A percentile compares a stretch with the other conserved stretches of the same genome.
Conservation (phyloP, 805 yeast species). For the Isabelozyma pseudorhagii region DNA sequence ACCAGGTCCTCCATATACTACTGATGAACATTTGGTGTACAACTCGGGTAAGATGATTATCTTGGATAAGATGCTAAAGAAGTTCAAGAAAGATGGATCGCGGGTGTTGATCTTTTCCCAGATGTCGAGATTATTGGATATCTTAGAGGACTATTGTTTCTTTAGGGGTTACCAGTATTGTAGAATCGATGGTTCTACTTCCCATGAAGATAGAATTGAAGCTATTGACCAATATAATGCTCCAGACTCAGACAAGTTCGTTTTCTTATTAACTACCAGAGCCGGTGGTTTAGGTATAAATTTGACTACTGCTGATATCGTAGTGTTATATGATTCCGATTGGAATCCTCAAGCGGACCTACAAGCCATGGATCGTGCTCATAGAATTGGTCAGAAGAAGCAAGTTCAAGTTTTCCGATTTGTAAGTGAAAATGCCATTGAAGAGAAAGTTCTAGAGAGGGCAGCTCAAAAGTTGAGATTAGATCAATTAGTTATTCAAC, state of each 20-base stretch:
- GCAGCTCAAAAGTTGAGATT: slow-evolving; percentile 92
- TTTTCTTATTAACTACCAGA: slow-evolving; percentile 85
- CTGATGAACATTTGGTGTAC: slow-evolving; percentile 88
- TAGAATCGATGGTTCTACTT: slow-evolving; percentile 90
- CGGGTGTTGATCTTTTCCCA: slow-evolving; percentile 90
- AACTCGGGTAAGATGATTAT: slow-evolving; percentile 91
- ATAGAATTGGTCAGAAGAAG: slow-evolving; percentile 94
- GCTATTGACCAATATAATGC: slow-evolving; percentile 91
- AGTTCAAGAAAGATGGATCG: slow-evolving; percentile 73
- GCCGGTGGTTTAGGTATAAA: slow-evolving; percentile 98
- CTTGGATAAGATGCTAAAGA: slow-evolving; percentile 74
- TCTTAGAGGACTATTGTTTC: slow-evolving; percentile 86
- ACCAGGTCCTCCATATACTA: slow-evolving; percentile 96
- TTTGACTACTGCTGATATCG: slow-evolving; percentile 88
- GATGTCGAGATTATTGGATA: slow-evolving; percentile 87
- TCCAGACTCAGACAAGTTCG: slow-evolving; percentile 77
- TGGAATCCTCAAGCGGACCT: slow-evolving; percentile 99
- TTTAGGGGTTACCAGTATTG: slow-evolving; percentile 83
- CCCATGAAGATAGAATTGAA: slow-evolving; percentile 86
- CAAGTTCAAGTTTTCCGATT: slow-evolving; percentile 91
- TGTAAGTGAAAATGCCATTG: slow-evolving; percentile 94
- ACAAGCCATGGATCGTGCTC: slow-evolving; percentile 98
- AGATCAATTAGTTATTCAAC: slow-evolving; percentile 95
- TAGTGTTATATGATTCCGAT: slow-evolving; percentile 84
- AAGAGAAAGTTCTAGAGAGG: slow-evolving; percentile 91